These are phyloP conservation scores for Litchi chinensis DNA, from an alignment of 345 rosid species.

Conservation along the genomic window DNA sequence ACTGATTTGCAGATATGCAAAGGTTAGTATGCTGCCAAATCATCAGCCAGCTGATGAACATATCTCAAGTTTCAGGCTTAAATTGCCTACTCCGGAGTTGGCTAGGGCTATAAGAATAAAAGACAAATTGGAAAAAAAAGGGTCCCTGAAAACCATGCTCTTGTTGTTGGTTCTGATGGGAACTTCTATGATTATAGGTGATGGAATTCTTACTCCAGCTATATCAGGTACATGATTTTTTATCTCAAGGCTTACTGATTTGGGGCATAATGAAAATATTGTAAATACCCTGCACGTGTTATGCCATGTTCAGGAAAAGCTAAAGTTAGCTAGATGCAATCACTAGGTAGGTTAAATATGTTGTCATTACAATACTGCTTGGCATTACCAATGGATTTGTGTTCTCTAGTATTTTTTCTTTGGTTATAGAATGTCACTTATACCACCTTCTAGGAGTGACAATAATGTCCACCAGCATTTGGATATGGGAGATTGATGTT, in stretches of 20 bases:
- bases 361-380: neutral
- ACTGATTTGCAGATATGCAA: constrained; percentile 84
- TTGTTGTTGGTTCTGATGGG: constrained; percentile 90
- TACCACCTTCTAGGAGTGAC: neutral
- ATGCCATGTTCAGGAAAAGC: neutral
- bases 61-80: constrained; percentile 90
- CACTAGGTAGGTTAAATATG: neutral
- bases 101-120: constrained; percentile 81
- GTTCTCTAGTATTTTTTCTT: neutral
- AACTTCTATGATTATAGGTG: constrained; percentile 97
- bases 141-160: constrained; percentile 70
- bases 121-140: constrained; percentile 74
- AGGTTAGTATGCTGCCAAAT: constrained; percentile 87
- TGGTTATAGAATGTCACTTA: neutral
- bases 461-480: neutral
- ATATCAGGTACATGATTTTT: constrained; percentile 66
- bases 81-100: constrained; percentile 90
- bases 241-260: neutral
- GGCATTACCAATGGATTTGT: neutral
- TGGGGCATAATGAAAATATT: neutral
- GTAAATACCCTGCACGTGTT: neutral
- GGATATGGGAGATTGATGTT: neutral
- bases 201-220: constrained; percentile 95
- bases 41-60: constrained; percentile 91
- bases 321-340: neutral